phyloP scores from a whole-genome alignment of 2,329 filamentous ascomycete species.

The Penicillium brasilianum region DNA sequence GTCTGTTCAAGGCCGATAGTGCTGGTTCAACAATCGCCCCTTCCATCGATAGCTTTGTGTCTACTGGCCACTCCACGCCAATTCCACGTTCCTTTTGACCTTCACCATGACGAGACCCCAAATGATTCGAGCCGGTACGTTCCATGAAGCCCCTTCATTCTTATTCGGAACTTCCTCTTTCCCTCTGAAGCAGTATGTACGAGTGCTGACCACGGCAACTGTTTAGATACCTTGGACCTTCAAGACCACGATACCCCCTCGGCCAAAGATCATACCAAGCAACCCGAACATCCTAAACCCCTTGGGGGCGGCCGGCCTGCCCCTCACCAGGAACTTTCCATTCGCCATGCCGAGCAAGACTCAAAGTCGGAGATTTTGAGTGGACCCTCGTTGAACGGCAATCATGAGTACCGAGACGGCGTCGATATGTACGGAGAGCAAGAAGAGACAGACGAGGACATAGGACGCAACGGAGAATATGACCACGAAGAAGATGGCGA shows the following conservation, averaged over 20 bases:
- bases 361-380: conserved; percentile 71
- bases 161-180: not conserved
- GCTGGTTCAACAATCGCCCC: conserved; percentile 28
- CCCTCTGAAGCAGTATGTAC: not conserved
- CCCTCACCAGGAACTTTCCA: conserved; percentile 82
- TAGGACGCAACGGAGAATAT: conserved; percentile 28
- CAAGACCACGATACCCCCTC: conserved; percentile 83
- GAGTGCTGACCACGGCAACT: conserved; percentile 22
- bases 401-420: conserved; percentile 47
- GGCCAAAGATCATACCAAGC: conserved; percentile 76
- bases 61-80: conserved; percentile 16
- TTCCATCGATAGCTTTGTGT: conserved; percentile 22
- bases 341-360: conserved; percentile 80
- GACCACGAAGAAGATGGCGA: conserved; percentile 52
- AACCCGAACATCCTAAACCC: conserved; percentile 57
- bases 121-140: conserved; percentile 53
- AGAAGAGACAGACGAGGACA: conserved; percentile 34
- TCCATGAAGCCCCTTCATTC: not conserved
- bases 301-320: conserved; percentile 64
- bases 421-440: conserved; percentile 42
- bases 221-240: conserved; percentile 87
- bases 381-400: conserved; percentile 65
- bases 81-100: conserved; percentile 26
- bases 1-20: conserved; percentile 11
- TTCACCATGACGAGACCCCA: conserved; percentile 49